Evolutionary conservation across 352 stramenopile genomes (phyloP), one percentile per base, ranked within the genome.

Genomic region (Blastocystis sp.): DNA sequence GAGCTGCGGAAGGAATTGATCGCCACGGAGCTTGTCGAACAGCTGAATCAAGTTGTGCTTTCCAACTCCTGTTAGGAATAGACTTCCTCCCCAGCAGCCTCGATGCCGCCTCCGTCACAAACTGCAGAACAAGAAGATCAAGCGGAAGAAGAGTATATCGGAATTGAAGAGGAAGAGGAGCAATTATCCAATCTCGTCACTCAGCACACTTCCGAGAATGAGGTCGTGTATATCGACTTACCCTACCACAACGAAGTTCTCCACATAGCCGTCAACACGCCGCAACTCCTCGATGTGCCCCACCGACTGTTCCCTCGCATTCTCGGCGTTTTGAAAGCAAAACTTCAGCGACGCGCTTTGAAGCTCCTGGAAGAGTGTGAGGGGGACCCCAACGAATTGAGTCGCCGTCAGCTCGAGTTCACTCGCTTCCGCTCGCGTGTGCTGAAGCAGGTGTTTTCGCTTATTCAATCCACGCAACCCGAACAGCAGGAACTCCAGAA

Each of bases 251-350:
- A 66, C 28, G 74, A 84, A 64, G 60, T 62, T 3, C 60, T 84
- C 41, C 74, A 84, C 40, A 84, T 84, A 34, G 74, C 74, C 11
- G 74, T 84, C 5, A 84, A 84, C 45, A 84, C 74, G 45, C 74
- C 74, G 14, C 74, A 84, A n/a, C 23, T 84, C 40, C 48, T 67
- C 21, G 56, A 84, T 21, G 61, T 84, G 28, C 74, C 74, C 14
- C 67, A 70, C 9, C 10, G 21, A 19, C 61, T 67, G 3, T 59
- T 38, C 34, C 56, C 74, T 23, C 21, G 34, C 5, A 23, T 84
- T 21, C n/a, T 84, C 19, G 21, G 21, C 2, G 9, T 84, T 23
- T 38, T 84, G 10, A 53, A 62, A 5, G 56, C 38, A 19, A 17
- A 43, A 10, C 53, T 84, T 21, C 74, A 84, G 34, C 65, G 66